phyloP scores from a whole-genome alignment of 352 stramenopile species.

The Thraustochytrium striatum region DNA sequence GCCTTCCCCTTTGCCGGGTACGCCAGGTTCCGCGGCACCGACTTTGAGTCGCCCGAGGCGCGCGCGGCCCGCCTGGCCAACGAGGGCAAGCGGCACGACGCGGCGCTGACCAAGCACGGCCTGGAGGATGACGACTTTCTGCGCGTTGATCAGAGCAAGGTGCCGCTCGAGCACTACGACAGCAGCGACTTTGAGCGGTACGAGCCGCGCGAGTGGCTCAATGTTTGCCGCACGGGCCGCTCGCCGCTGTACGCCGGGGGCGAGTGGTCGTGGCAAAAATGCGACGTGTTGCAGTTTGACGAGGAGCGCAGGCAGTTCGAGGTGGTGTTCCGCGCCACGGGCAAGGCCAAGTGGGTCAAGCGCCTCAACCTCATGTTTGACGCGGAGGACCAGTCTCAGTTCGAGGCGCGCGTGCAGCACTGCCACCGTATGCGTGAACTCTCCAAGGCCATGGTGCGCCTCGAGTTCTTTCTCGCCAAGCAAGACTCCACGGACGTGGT shows the following conservation, averaged over 20 bases:
- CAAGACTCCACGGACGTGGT: conserved; percentile 33
- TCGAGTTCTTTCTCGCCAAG: conserved; percentile 44
- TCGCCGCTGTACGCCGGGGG: conserved; percentile 21
- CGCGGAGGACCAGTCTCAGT: conserved; percentile 3
- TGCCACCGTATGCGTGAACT: conserved; percentile 2
- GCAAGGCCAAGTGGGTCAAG: conserved; percentile 47
- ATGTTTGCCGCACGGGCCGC: background rate
- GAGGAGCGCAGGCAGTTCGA: conserved; percentile 5
- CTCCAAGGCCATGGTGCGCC: conserved; percentile 40
- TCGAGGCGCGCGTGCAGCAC: background rate
- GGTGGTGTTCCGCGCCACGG: conserved; percentile 30
- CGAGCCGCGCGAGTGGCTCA: background rate
- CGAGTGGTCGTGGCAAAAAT: conserved; percentile 15
- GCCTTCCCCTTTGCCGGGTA: background rate
- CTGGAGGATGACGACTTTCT: conserved; percentile 45
- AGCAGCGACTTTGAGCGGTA: conserved; percentile 21
- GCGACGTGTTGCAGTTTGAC: conserved; percentile 11
- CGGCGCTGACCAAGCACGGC: background rate
- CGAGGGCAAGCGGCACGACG: background rate
- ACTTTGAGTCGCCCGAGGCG: background rate
- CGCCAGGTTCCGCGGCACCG: background rate
- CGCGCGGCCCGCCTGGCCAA: background rate
- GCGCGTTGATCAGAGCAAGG: conserved; percentile 37
- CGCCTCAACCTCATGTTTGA: conserved; percentile 48
- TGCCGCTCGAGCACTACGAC: conserved; percentile 35